These are phyloP conservation scores for Lichtheimia ramosa DNA, from an alignment of 371 early-diverging fungal genomes.

Conservation along the genomic window DNA sequence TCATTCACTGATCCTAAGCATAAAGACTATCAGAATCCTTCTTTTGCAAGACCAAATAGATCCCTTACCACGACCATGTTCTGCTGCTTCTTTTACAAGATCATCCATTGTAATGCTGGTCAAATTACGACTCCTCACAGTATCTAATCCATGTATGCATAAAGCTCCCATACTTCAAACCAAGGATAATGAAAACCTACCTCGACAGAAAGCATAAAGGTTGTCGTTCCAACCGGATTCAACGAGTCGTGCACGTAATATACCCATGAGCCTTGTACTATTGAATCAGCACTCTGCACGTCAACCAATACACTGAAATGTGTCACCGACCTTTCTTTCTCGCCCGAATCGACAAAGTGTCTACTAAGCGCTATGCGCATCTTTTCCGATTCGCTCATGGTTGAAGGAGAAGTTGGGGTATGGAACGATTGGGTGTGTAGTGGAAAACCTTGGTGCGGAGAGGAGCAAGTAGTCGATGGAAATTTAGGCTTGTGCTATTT, in stretches of 20 bases:
- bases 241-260: conserved; percentile 15
- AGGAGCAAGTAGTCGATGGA: too few species aligned
- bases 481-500: too few species aligned
- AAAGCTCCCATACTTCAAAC: neutral
- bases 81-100: conserved; percentile 14
- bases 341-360: conserved; percentile 21
- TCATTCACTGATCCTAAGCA: conserved; percentile 18
- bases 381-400: conserved; percentile 6
- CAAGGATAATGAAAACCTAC: neutral
- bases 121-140: conserved; percentile 8
- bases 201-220: conserved; percentile 17
- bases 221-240: conserved; percentile 22
- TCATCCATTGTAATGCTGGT: conserved; percentile 19
- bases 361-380: conserved; percentile 13
- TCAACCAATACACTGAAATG: neutral
- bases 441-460: too few species aligned
- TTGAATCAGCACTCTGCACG: neutral
- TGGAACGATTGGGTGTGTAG: too few species aligned
- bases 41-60: too few species aligned
- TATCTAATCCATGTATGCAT: conserved; percentile 4
- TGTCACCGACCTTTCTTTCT: conserved; percentile 15
- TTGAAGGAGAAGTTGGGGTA: neutral
- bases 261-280: conserved; percentile 7
- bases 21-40: neutral
- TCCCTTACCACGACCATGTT: conserved; percentile 16